Percentiles rank a stretch among this genome's conserved stretches.
These are phyloP conservation scores for Candida silvicultrix DNA, from an alignment of 805 yeast genomes.

Conservation along the genomic window DNA sequence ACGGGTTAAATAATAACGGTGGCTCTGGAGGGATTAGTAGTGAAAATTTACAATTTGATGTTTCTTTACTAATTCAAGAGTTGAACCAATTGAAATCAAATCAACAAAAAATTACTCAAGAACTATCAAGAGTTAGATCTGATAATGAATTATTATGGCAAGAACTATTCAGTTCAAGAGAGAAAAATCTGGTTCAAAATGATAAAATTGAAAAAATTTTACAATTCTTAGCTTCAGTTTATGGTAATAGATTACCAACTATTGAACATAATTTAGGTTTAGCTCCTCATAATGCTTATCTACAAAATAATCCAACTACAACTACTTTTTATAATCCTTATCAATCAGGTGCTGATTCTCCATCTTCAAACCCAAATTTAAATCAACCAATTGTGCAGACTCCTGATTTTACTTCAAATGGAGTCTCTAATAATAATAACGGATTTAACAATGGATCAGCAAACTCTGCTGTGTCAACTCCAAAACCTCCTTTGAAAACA, in stretches of 20 bases:
- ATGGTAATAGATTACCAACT: constrained; percentile 15
- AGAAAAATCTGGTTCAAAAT: constrained; percentile 78
- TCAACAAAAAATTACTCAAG: constrained; percentile 79
- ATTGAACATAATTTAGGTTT: neutral
- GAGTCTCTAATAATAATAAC: no score
- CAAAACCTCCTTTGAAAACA: neutral
- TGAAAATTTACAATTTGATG: constrained; percentile 4
- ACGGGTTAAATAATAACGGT: constrained; percentile 6
- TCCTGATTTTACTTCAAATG: no score
- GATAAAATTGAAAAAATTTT: constrained; percentile 84
- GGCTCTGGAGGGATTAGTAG: neutral
- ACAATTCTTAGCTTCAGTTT: constrained; percentile 75
- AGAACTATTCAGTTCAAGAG: constrained; percentile 78
- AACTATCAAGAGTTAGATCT: constrained; percentile 70
- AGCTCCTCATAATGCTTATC: neutral
- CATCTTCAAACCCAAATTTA: no score
- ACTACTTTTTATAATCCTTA: neutral
- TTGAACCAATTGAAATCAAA: constrained; percentile 69
- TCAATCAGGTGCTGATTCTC: neutral
- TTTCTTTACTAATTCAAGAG: constrained; percentile 50
- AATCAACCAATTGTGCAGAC: no score
- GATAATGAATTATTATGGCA: constrained; percentile 92
- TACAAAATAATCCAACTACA: neutral
- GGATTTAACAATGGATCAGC: no score
- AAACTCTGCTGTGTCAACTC: neutral